These are phyloP conservation scores for Balakata baccata DNA, from an alignment of 345 rosid species.

Conservation along the genomic window DNA sequence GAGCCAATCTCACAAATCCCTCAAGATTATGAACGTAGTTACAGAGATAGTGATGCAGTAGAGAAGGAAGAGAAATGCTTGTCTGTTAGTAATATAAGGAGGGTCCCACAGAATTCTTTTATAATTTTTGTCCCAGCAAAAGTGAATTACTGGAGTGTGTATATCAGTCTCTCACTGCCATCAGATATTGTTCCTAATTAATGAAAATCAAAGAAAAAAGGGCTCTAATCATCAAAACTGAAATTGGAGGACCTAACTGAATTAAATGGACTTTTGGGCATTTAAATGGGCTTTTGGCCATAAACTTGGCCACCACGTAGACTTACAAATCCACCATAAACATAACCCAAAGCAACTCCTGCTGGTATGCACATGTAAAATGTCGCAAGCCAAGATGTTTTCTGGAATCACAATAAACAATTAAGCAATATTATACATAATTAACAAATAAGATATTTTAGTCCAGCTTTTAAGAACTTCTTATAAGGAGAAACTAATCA, in stretches of 20 bases:
- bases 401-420: conserved; percentile 8
- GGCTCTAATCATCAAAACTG: too few species aligned
- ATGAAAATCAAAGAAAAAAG: too few species aligned
- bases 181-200: too few species aligned
- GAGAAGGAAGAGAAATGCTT: neutral
- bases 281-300: neutral
- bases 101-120: neutral
- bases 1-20: neutral
- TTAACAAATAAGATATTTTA: too few species aligned
- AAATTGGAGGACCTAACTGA: neutral
- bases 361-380: conserved; percentile 34
- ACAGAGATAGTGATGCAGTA: neutral
- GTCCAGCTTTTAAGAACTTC: too few species aligned
- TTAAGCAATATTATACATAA: too few species aligned
- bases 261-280: neutral
- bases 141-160: too few species aligned
- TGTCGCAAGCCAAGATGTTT: conserved; percentile 31
- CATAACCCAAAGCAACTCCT: conserved; percentile 28
- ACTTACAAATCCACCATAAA: conserved; percentile 34
- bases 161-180: too few species aligned
- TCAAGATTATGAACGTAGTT: neutral
- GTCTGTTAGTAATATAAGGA: neutral
- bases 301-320: neutral
- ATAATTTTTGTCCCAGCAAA: neutral
- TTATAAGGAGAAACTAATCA: neutral